Base-by-base conservation (phyloP, 2,329 filamentous ascomycete species). In the Aureobasidium sp. region DNA sequence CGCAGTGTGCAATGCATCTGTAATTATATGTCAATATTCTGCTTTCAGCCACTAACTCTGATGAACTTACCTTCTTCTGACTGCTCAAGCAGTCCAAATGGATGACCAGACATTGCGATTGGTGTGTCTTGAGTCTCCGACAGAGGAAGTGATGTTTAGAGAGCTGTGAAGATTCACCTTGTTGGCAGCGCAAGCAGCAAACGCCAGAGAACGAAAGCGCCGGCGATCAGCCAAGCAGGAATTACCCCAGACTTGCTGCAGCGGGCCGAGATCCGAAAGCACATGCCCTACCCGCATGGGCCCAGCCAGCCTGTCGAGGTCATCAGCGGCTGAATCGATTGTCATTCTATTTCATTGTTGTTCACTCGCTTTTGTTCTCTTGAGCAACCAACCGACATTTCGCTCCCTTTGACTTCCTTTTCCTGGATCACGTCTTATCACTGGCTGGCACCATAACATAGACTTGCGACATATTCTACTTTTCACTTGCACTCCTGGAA, bases 1-100 rank as follows among this genome's bases (percentile, higher is more conserved):
- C 34, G 84, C 83, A 71, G 92, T 93, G 79, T 97, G 93, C 41
- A 97, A 86, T 66, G 91, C 87, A 73, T 91, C 87, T 86, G 10
- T n/a, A 15, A 6, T 23, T 29, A 46, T 12, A 23, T 41, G 51
- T 57, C 20, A 62, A 15, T 20, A n/a, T 29, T 15, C 27, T 41
- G 46, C 20, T n/a, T 5, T 3, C 13, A 1, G 7, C 53, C 66
- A 34, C 64, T 76, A 12, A 15, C 10, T 26, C 10, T 32, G 4
- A 2, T 8, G 1, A 2, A 17, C 26, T n/a, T 9, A 56, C 77
- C 77, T 77, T 91, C 88, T 67, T 91, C 88, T 66, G 83, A 81
- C 67, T 89, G 87, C 61, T 91, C 87, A 53, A 95, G 79, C 52
- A 92, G 78, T 48, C 83, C 80, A 79, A 63, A 63, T 12, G 61